These are phyloP conservation scores for Aspergillus glaucus DNA, from an alignment of 2,329 filamentous ascomycete species.

Conservation along the genomic window DNA sequence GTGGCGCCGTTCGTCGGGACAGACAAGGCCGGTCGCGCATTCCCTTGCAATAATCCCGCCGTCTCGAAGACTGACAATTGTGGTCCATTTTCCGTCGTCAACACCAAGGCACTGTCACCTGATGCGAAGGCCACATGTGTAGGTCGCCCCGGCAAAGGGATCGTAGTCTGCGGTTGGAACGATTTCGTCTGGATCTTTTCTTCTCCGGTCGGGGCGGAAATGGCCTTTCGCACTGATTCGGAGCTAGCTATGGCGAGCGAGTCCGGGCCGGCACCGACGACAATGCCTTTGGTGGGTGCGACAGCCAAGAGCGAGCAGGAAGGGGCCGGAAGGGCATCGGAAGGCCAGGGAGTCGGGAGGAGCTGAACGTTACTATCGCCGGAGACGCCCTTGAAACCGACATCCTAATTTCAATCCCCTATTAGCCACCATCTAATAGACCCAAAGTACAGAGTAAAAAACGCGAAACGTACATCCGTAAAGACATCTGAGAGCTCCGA, in stretches of 20 bases:
- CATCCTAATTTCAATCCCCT: constrained; percentile 41
- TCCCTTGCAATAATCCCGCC: constrained; percentile 58
- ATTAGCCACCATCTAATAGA: constrained; percentile 6
- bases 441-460: constrained; percentile 1
- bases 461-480: constrained; percentile 60
- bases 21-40: constrained; percentile 64
- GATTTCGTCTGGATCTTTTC: constrained; percentile 58
- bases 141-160: constrained; percentile 67
- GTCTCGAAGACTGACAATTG: constrained; percentile 80
- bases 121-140: constrained; percentile 87
- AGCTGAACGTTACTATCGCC: constrained; percentile 76
- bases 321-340: constrained; percentile 60
- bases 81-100: constrained; percentile 74
- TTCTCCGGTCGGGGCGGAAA: constrained; percentile 52
- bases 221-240: constrained; percentile 69
- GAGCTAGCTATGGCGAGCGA: constrained; percentile 70
- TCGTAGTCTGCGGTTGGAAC: constrained; percentile 67
- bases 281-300: constrained; percentile 69
- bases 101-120: constrained; percentile 77
- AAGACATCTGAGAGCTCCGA: constrained; percentile 69
- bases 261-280: constrained; percentile 83
- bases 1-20: constrained; percentile 68
- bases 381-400: constrained; percentile 75
- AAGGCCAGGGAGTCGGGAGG: constrained; percentile 70
- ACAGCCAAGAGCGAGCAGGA: constrained; percentile 79